Evolutionary conservation across 2,329 filamentous ascomycete genomes (phyloP).

Genomic region (Berkeleyomyces rouxiae): DNA sequence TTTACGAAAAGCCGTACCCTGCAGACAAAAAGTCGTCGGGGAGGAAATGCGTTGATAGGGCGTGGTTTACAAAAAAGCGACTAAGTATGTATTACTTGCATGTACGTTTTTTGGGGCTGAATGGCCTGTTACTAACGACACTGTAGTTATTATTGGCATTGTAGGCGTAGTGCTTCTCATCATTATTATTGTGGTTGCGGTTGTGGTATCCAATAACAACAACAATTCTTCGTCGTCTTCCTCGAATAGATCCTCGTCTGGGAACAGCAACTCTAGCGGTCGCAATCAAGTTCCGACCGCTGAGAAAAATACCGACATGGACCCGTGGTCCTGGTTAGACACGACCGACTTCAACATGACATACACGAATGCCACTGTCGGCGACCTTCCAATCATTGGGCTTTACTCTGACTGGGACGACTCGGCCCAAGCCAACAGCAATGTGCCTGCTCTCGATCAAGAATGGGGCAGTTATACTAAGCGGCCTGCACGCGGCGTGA

Average conservation of each 20-base stretch:
- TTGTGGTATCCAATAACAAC: conserved; percentile 49
- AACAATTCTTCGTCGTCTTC: conserved; percentile 20
- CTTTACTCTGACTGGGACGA: conserved; percentile 78
- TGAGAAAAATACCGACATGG: conserved; percentile 60
- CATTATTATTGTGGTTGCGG: conserved; percentile 51
- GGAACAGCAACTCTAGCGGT: conserved; percentile 24
- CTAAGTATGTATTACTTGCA: conserved; percentile 26
- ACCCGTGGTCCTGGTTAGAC: conserved; percentile 84
- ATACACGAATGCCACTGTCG: conserved; percentile 71
- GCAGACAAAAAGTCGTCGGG: conserved; percentile 27
- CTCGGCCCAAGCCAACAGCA: conserved; percentile 55
- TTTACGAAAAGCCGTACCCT: conserved; percentile 29
- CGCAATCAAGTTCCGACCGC: conserved; percentile 42
- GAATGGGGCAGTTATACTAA: conserved; percentile 61
- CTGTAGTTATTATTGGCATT: conserved; percentile 38
- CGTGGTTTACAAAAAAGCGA: conserved; percentile 18
- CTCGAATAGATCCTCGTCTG: background rate
- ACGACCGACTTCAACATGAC: conserved; percentile 87
- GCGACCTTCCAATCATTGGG: conserved; percentile 81
- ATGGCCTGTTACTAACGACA: background rate
- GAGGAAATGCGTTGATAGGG: conserved; percentile 39
- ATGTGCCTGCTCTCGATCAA: conserved; percentile 62
- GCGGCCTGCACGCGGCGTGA: conserved; percentile 73
- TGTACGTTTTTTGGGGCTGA: background rate
- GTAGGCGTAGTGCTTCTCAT: conserved; percentile 39